Evolutionary conservation across 352 stramenopile genomes (phyloP).

Genomic region (Porosira glacialis): DNA sequence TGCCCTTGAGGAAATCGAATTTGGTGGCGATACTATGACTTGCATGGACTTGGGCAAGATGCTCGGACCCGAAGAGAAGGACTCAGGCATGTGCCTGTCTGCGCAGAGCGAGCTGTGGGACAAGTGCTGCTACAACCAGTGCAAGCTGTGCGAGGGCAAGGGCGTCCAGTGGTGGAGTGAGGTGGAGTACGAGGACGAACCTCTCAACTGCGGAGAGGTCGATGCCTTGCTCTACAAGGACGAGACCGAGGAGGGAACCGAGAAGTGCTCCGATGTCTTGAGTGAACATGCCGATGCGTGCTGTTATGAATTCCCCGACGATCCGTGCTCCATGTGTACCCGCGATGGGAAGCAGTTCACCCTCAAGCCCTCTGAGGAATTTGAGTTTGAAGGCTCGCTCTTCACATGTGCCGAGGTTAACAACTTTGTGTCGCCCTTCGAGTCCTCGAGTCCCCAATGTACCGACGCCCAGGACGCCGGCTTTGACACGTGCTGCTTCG

Average conservation of each 20-base stretch:
- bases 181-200: constrained; percentile 14
- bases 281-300: constrained; percentile 37
- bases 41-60: constrained; percentile 49
- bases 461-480: constrained; percentile 21
- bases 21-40: constrained; percentile 30
- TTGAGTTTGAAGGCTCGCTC: constrained; percentile 35
- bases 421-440: constrained; percentile 53
- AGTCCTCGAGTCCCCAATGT: constrained; percentile 35
- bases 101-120: constrained; percentile 45
- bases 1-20: constrained; percentile 39
- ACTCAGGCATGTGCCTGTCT: constrained; percentile 37
- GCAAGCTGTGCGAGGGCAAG: constrained; percentile 46
- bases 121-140: constrained; percentile 52
- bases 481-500: constrained; percentile 53
- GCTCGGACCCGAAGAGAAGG: constrained; percentile 48
- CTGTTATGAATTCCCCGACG: constrained; percentile 48
- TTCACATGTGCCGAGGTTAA: constrained; percentile 45
- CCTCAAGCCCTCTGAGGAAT: constrained; percentile 40
- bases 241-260: constrained; percentile 43
- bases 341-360: constrained; percentile 22
- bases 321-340: constrained; percentile 48
- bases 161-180: constrained; percentile 55
- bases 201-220: constrained; percentile 46
- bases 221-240: constrained; percentile 52
- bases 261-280: constrained; percentile 49